These are phyloP conservation scores for Rubroboletus pulcherrimus DNA, from an alignment of 768 basidiomycete genomes.

Conservation along the genomic window DNA sequence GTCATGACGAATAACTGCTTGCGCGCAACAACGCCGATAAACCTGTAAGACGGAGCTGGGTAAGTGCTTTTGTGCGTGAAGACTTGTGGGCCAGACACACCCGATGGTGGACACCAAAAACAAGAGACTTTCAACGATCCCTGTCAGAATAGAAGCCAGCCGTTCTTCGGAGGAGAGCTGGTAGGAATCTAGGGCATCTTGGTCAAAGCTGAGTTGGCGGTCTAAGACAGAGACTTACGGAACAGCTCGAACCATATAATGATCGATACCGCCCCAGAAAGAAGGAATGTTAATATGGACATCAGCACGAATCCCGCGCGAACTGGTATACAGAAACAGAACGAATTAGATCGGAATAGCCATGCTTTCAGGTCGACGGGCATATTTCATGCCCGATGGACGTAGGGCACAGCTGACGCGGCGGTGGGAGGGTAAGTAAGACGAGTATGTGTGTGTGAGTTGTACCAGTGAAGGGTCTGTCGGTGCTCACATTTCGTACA, in stretches of 20 bases:
- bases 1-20: slow-evolving; percentile 57
- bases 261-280: slow-evolving; percentile 51
- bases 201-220: neutral
- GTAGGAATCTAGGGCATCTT: slow-evolving; percentile 31
- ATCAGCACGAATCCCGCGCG: slow-evolving; percentile 57
- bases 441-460: neutral
- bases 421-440: neutral
- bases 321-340: slow-evolving; percentile 63
- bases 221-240: slow-evolving; percentile 37
- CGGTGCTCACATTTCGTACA: slow-evolving; percentile 1
- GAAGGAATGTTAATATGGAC: slow-evolving; percentile 49
- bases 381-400: slow-evolving; percentile 28
- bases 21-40: slow-evolving; percentile 59
- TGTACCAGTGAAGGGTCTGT: neutral
- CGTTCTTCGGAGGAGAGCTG: slow-evolving; percentile 28
- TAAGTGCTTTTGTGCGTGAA: neutral
- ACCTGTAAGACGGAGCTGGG: slow-evolving; percentile 33
- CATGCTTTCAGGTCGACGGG: slow-evolving; percentile 41
- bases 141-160: slow-evolving; percentile 46
- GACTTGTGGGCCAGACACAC: slow-evolving; percentile 30
- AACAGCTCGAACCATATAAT: slow-evolving; percentile 61
- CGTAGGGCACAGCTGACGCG: neutral
- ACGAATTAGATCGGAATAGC: slow-evolving; percentile 49
- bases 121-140: slow-evolving; percentile 50
- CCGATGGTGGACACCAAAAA: slow-evolving; percentile 54